These are phyloP conservation scores for Nannochloropsis salina DNA, from an alignment of 108 stramenopile genomes.

Conservation along the genomic window DNA sequence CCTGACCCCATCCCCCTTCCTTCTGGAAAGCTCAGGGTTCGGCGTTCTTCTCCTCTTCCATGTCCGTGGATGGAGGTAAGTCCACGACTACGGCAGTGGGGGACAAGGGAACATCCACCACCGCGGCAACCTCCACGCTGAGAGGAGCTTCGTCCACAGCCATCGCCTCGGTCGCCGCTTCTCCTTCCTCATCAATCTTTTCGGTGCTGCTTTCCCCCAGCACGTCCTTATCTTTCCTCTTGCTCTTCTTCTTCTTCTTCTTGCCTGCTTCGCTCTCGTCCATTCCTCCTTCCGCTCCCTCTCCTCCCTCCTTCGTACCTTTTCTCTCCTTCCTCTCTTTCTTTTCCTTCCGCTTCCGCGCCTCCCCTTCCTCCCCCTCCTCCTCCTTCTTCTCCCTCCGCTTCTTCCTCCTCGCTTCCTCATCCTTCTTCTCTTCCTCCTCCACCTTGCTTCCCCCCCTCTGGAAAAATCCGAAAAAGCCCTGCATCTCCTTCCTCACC, in stretches of 20 bases:
- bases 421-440: background rate
- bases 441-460: background rate
- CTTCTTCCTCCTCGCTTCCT: background rate
- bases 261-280: background rate
- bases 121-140: too few species aligned
- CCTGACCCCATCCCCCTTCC: too few species aligned
- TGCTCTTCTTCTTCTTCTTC: background rate
- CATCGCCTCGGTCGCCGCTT: background rate
- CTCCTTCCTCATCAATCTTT: background rate
- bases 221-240: background rate
- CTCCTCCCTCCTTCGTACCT: background rate
- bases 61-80: too few species aligned
- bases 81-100: too few species aligned
- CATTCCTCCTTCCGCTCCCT: background rate
- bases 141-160: background rate
- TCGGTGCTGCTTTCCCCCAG: background rate
- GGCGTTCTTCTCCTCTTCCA: too few species aligned
- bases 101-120: too few species aligned
- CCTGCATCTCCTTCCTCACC: background rate
- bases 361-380: background rate
- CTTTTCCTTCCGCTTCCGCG: background rate
- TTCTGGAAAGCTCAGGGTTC: too few species aligned
- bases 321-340: conserved; percentile 14
- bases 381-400: conserved; percentile 7
- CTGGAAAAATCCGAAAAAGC: background rate